These are phyloP conservation scores for Russula olivacea DNA, from an alignment of 768 basidiomycete species.

Conservation along the genomic window DNA sequence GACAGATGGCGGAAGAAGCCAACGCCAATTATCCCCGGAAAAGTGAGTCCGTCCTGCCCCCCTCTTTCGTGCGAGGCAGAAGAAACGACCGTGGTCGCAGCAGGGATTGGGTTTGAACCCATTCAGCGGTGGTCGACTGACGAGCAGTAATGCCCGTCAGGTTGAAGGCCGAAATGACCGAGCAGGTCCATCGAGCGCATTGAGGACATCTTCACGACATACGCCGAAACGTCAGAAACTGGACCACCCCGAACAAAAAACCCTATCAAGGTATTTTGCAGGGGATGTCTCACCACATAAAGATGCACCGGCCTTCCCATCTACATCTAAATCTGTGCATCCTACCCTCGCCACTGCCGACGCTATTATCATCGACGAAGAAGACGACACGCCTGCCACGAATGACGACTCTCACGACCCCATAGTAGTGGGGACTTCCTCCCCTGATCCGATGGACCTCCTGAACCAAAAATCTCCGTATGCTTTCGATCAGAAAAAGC, in stretches of 20 bases:
- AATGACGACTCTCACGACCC: not conserved
- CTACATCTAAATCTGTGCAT: not conserved
- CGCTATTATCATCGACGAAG: constrained; percentile 6
- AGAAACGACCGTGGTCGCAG: not conserved
- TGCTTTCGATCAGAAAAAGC: constrained; percentile 7
- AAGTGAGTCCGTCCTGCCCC: constrained; percentile 1
- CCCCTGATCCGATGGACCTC: constrained; percentile 18
- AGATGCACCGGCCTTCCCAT: not conserved
- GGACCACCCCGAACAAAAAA: not conserved
- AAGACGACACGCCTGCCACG: not conserved
- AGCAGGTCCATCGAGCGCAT: not conserved
- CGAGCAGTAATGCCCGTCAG: not conserved
- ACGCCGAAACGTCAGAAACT: constrained; percentile 9
- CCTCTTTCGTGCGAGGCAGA: not conserved
- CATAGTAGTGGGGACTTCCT: not conserved
- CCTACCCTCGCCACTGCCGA: not conserved
- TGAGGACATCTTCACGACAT: not conserved
- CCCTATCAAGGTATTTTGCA: not conserved
- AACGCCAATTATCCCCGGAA: constrained; percentile 7
- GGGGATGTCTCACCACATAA: not conserved
- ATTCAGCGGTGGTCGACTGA: constrained; percentile 5
- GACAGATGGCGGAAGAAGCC: constrained; percentile 4
- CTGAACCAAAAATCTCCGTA: not conserved
- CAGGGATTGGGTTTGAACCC: constrained; percentile 1
- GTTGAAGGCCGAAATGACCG: not conserved